phyloP scores from a whole-genome alignment of 805 yeast species.

The Saccharomycopsis amapae region DNA sequence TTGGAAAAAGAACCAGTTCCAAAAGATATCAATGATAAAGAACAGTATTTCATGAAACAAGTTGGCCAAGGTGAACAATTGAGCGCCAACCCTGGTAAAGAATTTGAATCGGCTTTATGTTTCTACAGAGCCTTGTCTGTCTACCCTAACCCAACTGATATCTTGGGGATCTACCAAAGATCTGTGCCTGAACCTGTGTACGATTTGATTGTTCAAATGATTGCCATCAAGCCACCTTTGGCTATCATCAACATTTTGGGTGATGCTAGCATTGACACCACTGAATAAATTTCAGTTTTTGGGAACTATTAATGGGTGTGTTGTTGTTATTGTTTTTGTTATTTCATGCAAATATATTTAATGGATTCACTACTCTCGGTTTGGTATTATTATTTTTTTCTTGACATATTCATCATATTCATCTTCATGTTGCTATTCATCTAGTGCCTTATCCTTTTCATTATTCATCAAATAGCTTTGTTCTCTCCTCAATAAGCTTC shows the following conservation, averaged over 20 bases:
- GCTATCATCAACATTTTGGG: constrained; percentile 64
- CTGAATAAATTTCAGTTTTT: too few relatives aligned
- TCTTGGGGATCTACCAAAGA: constrained; percentile 84
- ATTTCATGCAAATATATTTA: not conserved
- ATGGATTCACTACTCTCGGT: not conserved
- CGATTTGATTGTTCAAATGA: constrained; percentile 79
- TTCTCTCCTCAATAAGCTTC: too few relatives aligned
- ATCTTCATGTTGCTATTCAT: too few relatives aligned
- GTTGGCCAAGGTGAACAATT: constrained; percentile 82
- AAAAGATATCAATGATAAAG: constrained; percentile 57
- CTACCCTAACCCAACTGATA: constrained; percentile 91
- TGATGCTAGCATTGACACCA: constrained; percentile 29
- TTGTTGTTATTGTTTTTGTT: too few relatives aligned
- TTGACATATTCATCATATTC: not conserved
- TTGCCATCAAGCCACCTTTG: constrained; percentile 83
- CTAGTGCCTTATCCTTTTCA: too few relatives aligned
- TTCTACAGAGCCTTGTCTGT: constrained; percentile 91
- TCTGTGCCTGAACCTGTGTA: constrained; percentile 75
- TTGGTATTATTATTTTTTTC: too few relatives aligned
- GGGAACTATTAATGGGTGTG: too few relatives aligned
- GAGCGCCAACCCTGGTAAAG: constrained; percentile 56
- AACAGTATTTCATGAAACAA: constrained; percentile 72
- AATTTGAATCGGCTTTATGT: constrained; percentile 76
- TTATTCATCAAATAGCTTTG: too few relatives aligned
- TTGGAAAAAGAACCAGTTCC: constrained; percentile 72